phyloP scores from a whole-genome alignment of 768 basidiomycete species.

The Asterophora parasitica region DNA sequence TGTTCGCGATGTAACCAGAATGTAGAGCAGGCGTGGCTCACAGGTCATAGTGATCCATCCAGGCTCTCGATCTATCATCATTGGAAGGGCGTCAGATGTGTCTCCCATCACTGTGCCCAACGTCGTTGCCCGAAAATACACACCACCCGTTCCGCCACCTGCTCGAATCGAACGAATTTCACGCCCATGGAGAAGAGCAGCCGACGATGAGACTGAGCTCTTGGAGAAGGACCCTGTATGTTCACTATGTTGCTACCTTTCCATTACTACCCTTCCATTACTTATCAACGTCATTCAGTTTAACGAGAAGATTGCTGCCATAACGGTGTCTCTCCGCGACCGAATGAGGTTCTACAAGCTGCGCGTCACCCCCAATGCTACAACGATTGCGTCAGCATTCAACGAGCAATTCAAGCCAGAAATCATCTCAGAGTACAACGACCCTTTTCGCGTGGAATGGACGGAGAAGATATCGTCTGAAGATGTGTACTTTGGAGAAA shows the following conservation, averaged over 20 bases:
- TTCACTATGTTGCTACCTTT: slow-evolving; percentile 1
- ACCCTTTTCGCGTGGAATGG: slow-evolving; percentile 84
- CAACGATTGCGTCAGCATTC: slow-evolving; percentile 66
- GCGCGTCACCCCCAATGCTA: slow-evolving; percentile 66
- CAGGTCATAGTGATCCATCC: slow-evolving; percentile 78
- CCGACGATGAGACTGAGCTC: slow-evolving; percentile 23
- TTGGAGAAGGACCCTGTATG: slow-evolving; percentile 51
- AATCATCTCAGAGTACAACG: slow-evolving; percentile 79
- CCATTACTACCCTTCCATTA: too few relatives aligned
- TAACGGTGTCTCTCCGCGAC: slow-evolving; percentile 69
- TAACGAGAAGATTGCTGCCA: slow-evolving; percentile 68
- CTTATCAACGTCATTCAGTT: slow-evolving; percentile 46
- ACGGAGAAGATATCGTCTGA: slow-evolving; percentile 48
- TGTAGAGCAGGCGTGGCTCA: slow-evolving; percentile 57
- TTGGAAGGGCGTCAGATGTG: slow-evolving; percentile 76
- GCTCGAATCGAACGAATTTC: slow-evolving; percentile 46
- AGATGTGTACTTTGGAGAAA: slow-evolving; percentile 65
- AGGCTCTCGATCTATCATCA: slow-evolving; percentile 67
- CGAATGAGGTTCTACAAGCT: slow-evolving; percentile 86
- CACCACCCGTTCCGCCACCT: slow-evolving; percentile 36
- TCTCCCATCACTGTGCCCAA: slow-evolving; percentile 63
- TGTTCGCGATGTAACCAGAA: slow-evolving; percentile 24
- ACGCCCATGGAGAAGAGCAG: slow-evolving; percentile 36
- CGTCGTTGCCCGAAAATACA: slow-evolving; percentile 67
- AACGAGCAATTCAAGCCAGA: slow-evolving; percentile 85